Conservation (phyloP, 495 filamentous ascomycete genomes). For the Penicillium angulare region DNA sequence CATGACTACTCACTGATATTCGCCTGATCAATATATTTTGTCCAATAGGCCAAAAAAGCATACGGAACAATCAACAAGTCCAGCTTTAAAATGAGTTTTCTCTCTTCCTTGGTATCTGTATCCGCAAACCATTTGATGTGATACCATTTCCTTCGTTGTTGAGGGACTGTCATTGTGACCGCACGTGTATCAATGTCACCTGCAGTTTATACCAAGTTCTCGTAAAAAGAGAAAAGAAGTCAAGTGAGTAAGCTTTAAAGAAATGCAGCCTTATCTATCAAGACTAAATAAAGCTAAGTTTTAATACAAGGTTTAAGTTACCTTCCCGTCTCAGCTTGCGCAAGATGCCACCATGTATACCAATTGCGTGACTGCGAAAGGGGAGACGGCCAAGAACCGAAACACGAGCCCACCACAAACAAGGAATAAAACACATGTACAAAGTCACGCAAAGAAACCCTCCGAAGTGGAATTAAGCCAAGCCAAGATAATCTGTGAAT, state of each 20-base stretch:
- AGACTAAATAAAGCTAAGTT: background rate
- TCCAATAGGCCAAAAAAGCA: conserved; percentile 46
- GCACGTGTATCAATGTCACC: too few relatives aligned
- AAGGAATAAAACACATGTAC: too few relatives aligned
- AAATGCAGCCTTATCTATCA: background rate
- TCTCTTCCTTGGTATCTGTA: conserved; percentile 40
- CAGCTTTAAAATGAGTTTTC: conserved; percentile 43
- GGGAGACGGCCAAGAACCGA: too few relatives aligned
- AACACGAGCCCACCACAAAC: too few relatives aligned
- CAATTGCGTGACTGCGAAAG: conserved; percentile 27
- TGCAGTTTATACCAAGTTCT: background rate
- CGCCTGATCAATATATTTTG: conserved; percentile 46
- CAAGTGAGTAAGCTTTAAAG: background rate
- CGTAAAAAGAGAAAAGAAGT: background rate
- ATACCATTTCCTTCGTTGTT: conserved; percentile 38
- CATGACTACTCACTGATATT: conserved; percentile 29
- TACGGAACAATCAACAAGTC: conserved; percentile 41
- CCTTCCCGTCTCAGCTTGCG: background rate
- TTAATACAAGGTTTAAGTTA: background rate
- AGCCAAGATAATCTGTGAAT: too few relatives aligned
- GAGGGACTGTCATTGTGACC: conserved; percentile 21
- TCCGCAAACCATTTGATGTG: conserved; percentile 40
- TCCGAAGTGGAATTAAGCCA: background rate
- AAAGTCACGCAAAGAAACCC: too few relatives aligned
- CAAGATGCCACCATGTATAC: conserved; percentile 17